Conservation (phyloP, 371 early-diverging fungal genomes). For the Gilbertella persicaria region DNA sequence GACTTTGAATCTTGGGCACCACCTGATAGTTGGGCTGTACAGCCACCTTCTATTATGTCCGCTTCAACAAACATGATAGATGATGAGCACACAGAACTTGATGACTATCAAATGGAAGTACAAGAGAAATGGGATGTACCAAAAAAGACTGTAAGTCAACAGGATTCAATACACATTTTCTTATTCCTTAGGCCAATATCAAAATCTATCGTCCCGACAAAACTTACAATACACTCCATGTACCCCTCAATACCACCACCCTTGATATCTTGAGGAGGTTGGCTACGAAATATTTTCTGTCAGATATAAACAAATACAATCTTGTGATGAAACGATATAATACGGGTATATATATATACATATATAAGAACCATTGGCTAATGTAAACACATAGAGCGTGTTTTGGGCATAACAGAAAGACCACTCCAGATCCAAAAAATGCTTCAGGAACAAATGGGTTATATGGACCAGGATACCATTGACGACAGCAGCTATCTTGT, state of each 20-base stretch:
- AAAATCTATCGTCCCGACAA: slow-evolving; percentile 67
- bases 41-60: slow-evolving; percentile 25
- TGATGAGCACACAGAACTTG: slow-evolving; percentile 46
- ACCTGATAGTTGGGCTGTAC: slow-evolving; percentile 77
- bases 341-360: slow-evolving; percentile 40
- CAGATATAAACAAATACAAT: slow-evolving; percentile 71
- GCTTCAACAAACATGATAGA: slow-evolving; percentile 8
- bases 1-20: slow-evolving; percentile 62
- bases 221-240: slow-evolving; percentile 76
- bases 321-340: slow-evolving; percentile 65
- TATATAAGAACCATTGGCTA: background rate
- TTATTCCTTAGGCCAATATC: slow-evolving; percentile 47
- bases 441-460: slow-evolving; percentile 77
- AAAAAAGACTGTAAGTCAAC: slow-evolving; percentile 35
- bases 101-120: slow-evolving; percentile 41
- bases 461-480: slow-evolving; percentile 74
- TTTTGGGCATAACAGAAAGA: slow-evolving; percentile 65
- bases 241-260: slow-evolving; percentile 68
- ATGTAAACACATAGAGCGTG: slow-evolving; percentile 51
- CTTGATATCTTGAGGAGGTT: slow-evolving; percentile 69
- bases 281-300: slow-evolving; percentile 75
- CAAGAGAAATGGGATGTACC: slow-evolving; percentile 37
- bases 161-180: background rate
- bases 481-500: slow-evolving; percentile 78
- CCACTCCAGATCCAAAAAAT: slow-evolving; percentile 73